Conservation (phyloP, 1,139 yeast genomes). For the Saccharomycopsis hybrid region DNA sequence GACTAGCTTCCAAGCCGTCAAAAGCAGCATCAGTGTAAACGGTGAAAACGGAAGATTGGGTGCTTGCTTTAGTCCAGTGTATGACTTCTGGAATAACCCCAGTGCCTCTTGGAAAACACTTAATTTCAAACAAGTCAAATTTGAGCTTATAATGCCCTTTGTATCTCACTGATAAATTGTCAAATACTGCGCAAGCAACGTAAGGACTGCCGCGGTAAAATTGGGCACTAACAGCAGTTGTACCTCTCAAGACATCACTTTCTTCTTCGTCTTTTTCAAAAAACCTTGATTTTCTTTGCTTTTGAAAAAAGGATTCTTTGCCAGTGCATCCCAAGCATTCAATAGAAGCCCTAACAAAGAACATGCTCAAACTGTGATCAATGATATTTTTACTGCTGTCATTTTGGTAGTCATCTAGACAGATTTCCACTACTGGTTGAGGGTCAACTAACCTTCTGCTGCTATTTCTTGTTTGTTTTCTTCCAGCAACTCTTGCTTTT, state of each 20-base stretch:
- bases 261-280: conserved; percentile 16
- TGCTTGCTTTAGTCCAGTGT: conserved; percentile 17
- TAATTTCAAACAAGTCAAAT: conserved; percentile 18
- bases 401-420: conserved; percentile 10
- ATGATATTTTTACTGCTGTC: conserved; percentile 19
- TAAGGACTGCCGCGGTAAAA: conserved; percentile 20
- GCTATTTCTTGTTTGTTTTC: conserved; percentile 20
- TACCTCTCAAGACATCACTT: conserved; percentile 21
- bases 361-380: conserved; percentile 20
- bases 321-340: conserved; percentile 17
- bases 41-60: conserved; percentile 23
- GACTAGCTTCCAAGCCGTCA: conserved; percentile 31
- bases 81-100: conserved; percentile 14
- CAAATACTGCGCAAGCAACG: conserved; percentile 21
- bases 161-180: conserved; percentile 20
- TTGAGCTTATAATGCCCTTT: conserved; percentile 19
- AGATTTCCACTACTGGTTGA: conserved; percentile 21
- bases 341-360: conserved; percentile 20
- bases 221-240: conserved; percentile 20
- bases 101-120: conserved; percentile 8
- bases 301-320: conserved; percentile 19
- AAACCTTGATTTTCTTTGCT: conserved; percentile 19
- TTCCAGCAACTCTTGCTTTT: conserved; percentile 21
- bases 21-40: conserved; percentile 33
- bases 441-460: conserved; percentile 22